Evolutionary conservation across 352 stramenopile species (phyloP), one percentile per base, ranked within the genome.

Genomic region (Phytophthora chlamydospora): DNA sequence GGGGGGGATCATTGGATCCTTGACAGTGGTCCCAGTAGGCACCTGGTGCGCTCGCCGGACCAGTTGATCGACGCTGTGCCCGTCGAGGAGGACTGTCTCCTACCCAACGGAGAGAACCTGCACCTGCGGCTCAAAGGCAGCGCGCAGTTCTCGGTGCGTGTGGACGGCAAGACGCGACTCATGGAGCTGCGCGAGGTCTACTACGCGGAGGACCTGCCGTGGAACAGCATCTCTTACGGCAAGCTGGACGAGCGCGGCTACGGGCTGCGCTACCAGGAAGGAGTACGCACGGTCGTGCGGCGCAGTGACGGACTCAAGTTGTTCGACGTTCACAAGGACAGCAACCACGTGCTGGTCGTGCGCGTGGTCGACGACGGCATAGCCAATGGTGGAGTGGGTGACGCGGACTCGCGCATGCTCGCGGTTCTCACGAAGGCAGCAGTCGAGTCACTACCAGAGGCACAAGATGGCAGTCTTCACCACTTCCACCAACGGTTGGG

Each of bases 211-310:
- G 14, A 39, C 8, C 3, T 51, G 12, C 14, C 44, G 3, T 40
- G 44, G 27, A 51, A 51, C 31, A 24, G 40, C 14, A 51, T 51
- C 13, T 51, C 31, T 1, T 51, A 51, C 14, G 44, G 44, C 12
- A 40, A 40, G 10, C 29, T 51, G 27, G 13, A 41, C 5, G 29
- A 41, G 14, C 27, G 21, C 2, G 29, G 44, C 1, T 41, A 40
- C 29, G 44, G 29, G 31, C 31, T 51, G 14, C 12, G 5, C 1
- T 41, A 40, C 29, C 6, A 31, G 11, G 16, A 40, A 6, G 44
- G 31, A 1, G 36, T 4, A 13, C 29, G 44, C 27, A 11, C 14
- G 5, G 3, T 29, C 44, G 27, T 41, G 14, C 4, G 27, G 29
- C 11, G 31, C 29, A n/a, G 27, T 27, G 31, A 40, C 16, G 44